Base-by-base conservation (phyloP, 1,284 basidiomycete genomes). In the Ustilago loliicola region DNA sequence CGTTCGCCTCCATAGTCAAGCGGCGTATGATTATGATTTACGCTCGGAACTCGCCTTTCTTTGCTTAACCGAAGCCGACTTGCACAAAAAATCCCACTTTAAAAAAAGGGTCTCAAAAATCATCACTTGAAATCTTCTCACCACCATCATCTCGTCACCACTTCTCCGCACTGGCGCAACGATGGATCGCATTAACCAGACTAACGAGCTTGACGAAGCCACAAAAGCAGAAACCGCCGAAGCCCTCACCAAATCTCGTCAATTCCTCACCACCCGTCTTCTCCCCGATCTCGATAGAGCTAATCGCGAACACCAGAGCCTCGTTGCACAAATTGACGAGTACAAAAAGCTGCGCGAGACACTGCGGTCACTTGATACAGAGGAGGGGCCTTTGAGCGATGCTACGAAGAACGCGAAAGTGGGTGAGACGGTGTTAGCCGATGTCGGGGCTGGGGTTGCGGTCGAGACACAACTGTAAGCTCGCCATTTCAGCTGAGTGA, bases 231-330 rank as follows among this genome's bases (percentile, higher is more conserved):
- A 79, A 17, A 76, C 77, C 25, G 66, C 68, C n/a, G 56, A 66
- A 38, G 77, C 74, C 3, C 66, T 79, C 2, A 38, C 59, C 52
- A 71, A 68, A 27, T 79, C 77, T 9, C 60, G 77, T 2, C 63
- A 69, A 19, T 79, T 79, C 38, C 69, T 79, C 23, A 72, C 73
- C 38, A 54, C 60, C 7, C 68, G 73, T 6, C 63, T 79, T 1
- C 48, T 79, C 5, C 77, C 77, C 4, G 77, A 79, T 40, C 66
- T 79, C 23, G 77, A 79, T n/a, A 36, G 45, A 1, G 77, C 77
- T 1, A 72, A 72, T 48, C 59, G 53, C 27, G 61, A 72, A 30
- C 73, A 72, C 15, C 62, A 72, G 38, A 66, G 57, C 38, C 38
- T 79, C 17, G 57, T 66, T 19, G 61, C 69, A 1, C 66, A 79